A percentile compares a stretch with the other conserved stretches of the same genome.
Evolutionary conservation across 2,329 filamentous ascomycete genomes (phyloP).

Genomic region (Neonectria ditissima): DNA sequence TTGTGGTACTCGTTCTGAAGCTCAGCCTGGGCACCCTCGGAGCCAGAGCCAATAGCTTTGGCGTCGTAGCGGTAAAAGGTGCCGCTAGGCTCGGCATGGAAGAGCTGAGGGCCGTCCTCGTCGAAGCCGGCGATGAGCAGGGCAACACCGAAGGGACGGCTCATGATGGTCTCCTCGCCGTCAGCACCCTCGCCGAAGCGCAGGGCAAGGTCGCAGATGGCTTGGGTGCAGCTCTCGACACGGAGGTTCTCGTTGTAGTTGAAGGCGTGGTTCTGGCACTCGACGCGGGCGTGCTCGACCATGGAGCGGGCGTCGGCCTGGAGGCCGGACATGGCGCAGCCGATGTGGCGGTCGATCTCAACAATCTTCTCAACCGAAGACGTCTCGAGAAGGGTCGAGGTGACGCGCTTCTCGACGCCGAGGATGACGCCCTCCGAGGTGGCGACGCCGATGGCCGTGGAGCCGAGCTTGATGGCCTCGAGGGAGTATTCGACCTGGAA

Average conservation of each 20-base stretch:
- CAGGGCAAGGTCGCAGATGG: slow-evolving; percentile 96
- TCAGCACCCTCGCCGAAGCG: slow-evolving; percentile 97
- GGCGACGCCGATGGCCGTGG: slow-evolving; percentile 96
- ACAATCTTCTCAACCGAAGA: slow-evolving; percentile 99
- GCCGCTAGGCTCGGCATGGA: slow-evolving; percentile 96
- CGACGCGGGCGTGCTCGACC: slow-evolving; percentile 97
- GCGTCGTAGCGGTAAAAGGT: slow-evolving; percentile 99
- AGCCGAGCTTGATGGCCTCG: slow-evolving; percentile 99
- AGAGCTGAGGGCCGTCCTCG: slow-evolving; percentile 95
- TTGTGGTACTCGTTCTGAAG: slow-evolving; percentile 99
- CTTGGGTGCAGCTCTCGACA: slow-evolving; percentile 98
- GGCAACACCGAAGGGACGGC: slow-evolving; percentile 94
- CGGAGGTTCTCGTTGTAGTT: slow-evolving; percentile 96
- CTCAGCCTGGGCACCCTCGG: slow-evolving; percentile 96
- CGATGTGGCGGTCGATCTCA: slow-evolving; percentile 98
- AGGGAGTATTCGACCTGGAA: slow-evolving; percentile 99
- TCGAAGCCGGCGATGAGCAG: slow-evolving; percentile 97
- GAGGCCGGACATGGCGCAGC: slow-evolving; percentile 97
- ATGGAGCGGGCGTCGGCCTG: slow-evolving; percentile 98
- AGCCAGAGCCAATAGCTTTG: slow-evolving; percentile 97
- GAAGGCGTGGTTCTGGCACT: slow-evolving; percentile 97
- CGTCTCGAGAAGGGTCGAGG: slow-evolving; percentile 95
- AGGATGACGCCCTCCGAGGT: slow-evolving; percentile 96
- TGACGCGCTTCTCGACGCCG: slow-evolving; percentile 98
- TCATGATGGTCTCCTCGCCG: slow-evolving; percentile 99